Base-by-base conservation (phyloP, 2,329 filamentous ascomycete species). In the Microdochium paspali region DNA sequence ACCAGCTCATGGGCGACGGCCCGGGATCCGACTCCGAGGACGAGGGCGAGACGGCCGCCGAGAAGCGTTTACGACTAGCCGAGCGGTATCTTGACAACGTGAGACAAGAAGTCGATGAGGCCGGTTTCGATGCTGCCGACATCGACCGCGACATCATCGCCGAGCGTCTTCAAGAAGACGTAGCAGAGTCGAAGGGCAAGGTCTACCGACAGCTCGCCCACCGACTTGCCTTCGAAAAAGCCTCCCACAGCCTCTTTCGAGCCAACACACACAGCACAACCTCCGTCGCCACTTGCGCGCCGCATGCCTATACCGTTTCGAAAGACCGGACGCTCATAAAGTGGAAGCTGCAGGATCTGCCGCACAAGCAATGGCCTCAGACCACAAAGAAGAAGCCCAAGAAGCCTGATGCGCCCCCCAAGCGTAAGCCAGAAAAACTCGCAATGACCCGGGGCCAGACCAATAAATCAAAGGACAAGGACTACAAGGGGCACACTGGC, bases 81-180 rank as follows among this genome's bases (percentile, higher is more conserved):
- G 89, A 97, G 69, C 82, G 87, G 58, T 97, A 98, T 64, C 77
- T 98, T 47, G 85, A 95, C 47, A 95, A 95, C 62, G 82, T 96
- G 52, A 82, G 85, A 58, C 79, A 86, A 58, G 86, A 95, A 55
- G 82, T 89, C 24, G 85, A 94, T 56, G 85, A 89, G 53, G 77
- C 77, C 46, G 93, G 90, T 32, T 98, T 97, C 61, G 90, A 98
- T 67, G 93, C 93, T 7, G 90, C 85, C 56, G 88, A 97, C 46
- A 87, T 98, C 49, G 93, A 97, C 68, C 78, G 85, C 50, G 93
- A 98, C 61, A 71, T 96, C 57, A 90, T 98, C 58, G 90, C 91
- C 39, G 87, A 95, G 65, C 76, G 90, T 56, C 71, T 98, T 57
- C 83, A 91, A 66, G 89, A 96, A 67, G 93, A 97, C 63, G 87